Evolutionary conservation across 805 yeast species (phyloP).

Genomic region (Pichia paraexigua): DNA sequence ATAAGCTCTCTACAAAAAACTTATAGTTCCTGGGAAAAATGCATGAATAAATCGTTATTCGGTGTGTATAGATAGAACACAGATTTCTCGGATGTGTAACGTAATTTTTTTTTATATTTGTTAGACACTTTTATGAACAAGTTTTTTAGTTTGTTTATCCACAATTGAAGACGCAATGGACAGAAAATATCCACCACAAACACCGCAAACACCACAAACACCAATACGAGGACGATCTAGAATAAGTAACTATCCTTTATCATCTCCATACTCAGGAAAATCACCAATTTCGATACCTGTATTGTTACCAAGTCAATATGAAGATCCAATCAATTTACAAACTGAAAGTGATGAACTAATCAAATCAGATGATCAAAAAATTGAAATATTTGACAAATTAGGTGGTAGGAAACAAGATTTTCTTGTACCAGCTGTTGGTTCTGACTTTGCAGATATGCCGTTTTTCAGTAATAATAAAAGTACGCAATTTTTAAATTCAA

Average conservation of each 20-base stretch:
- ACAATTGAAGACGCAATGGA: background rate
- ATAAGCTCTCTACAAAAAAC: too few relatives aligned
- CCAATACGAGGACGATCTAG: background rate
- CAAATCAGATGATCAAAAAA: background rate
- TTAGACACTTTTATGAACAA: background rate
- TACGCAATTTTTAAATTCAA: constrained; percentile 13
- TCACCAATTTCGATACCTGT: constrained; percentile 10
- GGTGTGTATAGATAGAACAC: too few relatives aligned
- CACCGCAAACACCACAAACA: background rate
- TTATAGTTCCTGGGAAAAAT: too few relatives aligned
- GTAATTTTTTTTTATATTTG: background rate
- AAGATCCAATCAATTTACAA: background rate
- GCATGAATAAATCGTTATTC: too few relatives aligned
- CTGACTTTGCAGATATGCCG: constrained; percentile 13
- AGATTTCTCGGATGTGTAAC: too few relatives aligned
- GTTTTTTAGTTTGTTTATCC: background rate
- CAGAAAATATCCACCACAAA: background rate
- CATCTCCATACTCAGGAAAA: constrained; percentile 12
- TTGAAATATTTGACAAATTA: constrained; percentile 5
- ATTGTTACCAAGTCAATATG: constrained; percentile 1
- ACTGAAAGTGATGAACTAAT: background rate
- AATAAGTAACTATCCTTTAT: constrained; percentile 2
- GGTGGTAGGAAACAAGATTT: background rate
- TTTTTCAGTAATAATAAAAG: constrained; percentile 17
- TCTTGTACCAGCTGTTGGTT: constrained; percentile 7